These are phyloP conservation scores for Penicillium subrubescens DNA, from an alignment of 495 filamentous ascomycete genomes.

Conservation along the genomic window DNA sequence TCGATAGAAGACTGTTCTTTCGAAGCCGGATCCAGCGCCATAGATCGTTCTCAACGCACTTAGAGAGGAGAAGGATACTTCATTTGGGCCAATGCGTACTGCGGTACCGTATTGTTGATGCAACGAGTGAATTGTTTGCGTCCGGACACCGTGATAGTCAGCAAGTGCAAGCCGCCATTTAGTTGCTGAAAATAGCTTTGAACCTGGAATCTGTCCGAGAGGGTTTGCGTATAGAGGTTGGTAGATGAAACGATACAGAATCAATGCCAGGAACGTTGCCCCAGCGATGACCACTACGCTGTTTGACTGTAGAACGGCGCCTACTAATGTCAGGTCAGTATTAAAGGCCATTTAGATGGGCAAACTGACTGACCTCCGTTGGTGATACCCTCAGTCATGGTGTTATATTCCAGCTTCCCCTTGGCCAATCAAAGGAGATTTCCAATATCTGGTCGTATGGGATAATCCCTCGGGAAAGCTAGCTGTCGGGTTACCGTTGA, in stretches of 20 bases:
- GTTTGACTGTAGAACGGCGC: background rate
- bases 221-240: constrained; percentile 2
- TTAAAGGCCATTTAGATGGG: background rate
- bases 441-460: background rate
- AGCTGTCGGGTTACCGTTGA: background rate
- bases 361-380: background rate
- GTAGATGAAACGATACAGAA: background rate
- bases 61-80: constrained; percentile 37
- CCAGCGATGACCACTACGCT: background rate
- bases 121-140: constrained; percentile 30
- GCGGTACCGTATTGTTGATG: constrained; percentile 41
- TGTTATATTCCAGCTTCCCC: background rate
- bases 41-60: constrained; percentile 37
- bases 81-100: constrained; percentile 44
- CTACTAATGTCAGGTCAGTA: background rate
- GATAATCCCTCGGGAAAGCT: background rate
- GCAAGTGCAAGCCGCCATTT: constrained; percentile 32
- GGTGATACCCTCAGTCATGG: background rate
- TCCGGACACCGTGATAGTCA: constrained; percentile 35
- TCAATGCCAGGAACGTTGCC: background rate
- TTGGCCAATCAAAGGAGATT: background rate
- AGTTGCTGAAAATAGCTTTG: constrained; percentile 28
- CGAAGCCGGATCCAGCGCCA: constrained; percentile 44
- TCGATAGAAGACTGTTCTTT: constrained; percentile 41
- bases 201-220: constrained; percentile 26